Base-by-base conservation (phyloP, 805 yeast species). In the Saccharomycopsis sp. region DNA sequence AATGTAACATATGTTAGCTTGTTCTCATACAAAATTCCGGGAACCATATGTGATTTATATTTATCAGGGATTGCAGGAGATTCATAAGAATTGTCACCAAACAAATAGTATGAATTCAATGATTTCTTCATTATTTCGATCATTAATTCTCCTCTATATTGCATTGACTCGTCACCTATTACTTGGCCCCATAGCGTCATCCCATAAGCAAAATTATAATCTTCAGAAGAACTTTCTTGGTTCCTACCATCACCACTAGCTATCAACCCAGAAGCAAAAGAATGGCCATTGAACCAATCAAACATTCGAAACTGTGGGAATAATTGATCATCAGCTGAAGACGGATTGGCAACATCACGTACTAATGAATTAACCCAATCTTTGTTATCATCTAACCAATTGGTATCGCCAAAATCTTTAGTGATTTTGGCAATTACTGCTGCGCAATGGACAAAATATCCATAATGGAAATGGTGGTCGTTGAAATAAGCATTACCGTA, bases 381-480 rank as follows among this genome's bases (percentile, higher is more conserved):
- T 53, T 68, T 71, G 53, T 72, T 69, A 7, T 58, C 60, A 7
- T 51, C 47, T 3, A 69, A 61, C 79, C 84, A 81, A 1, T 64
- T 56, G 7, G 79, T 78, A 17, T 56, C 58, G 3, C 81, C 81
- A 11, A 57, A 55, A 22, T 63, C 60, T 3, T 53, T 47, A 57
- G 85, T 94, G 14, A 80, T 75, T 44, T 75, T 60, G n/a, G 81
- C 89, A 38, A 85, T 74, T 17, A 83, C 66, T 1, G 94, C 88
- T 4, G 94, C 94, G 1, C 94, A 84, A 58, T 85, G 89, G 39
- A 85, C 71, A 53, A 78, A 81, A 61, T 85, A 86, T 8, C 93
- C 93, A 56, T 82, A 86, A 59, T 86, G 94, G 72, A 85, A 86
- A 58, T 85, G 93, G 56, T 86, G 95, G 56, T 86, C 95, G 54